A percentile compares a stretch with the other conserved stretches of the same genome.
Conservation (phyloP, 2,329 filamentous ascomycete genomes). For the Pyrenochaeta sp. region DNA sequence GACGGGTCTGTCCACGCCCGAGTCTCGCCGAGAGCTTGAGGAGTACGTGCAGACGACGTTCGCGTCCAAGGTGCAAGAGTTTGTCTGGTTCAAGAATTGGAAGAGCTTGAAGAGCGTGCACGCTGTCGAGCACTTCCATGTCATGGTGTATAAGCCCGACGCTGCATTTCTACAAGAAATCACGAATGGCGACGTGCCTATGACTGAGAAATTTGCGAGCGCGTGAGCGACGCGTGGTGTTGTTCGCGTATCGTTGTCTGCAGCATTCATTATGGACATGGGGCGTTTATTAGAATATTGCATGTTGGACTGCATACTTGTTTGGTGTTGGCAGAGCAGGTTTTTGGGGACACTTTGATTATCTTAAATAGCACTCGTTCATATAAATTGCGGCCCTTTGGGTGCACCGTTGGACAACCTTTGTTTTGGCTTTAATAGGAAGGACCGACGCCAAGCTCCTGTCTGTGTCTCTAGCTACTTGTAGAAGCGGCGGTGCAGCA, state of each 20-base stretch:
- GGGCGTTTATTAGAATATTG: not conserved
- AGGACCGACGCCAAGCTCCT: too few species aligned
- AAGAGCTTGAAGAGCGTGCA: constrained; percentile 82
- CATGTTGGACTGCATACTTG: constrained; percentile 1
- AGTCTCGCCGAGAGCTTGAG: constrained; percentile 71
- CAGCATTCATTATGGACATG: constrained; percentile 19
- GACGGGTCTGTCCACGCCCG: constrained; percentile 71
- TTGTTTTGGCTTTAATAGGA: too few species aligned
- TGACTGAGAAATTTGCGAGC: constrained; percentile 48
- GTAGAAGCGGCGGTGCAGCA: too few species aligned
- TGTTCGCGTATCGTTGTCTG: constrained; percentile 1
- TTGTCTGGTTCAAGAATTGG: constrained; percentile 93
- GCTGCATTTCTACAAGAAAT: constrained; percentile 72
- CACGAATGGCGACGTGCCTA: constrained; percentile 76
- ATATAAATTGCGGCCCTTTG: not conserved
- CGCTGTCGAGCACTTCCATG: constrained; percentile 91
- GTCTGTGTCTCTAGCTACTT: too few species aligned
- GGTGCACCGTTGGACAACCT: too few species aligned
- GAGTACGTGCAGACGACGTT: constrained; percentile 75
- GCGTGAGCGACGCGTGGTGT: constrained; percentile 1
- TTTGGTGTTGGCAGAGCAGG: not conserved
- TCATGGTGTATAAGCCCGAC: constrained; percentile 85
- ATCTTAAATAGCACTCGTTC: not conserved
- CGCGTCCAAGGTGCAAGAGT: constrained; percentile 59
- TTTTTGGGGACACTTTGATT: not conserved